phyloP scores from a whole-genome alignment of 768 basidiomycete genomes.

The Glaciozyma antarctica region DNA sequence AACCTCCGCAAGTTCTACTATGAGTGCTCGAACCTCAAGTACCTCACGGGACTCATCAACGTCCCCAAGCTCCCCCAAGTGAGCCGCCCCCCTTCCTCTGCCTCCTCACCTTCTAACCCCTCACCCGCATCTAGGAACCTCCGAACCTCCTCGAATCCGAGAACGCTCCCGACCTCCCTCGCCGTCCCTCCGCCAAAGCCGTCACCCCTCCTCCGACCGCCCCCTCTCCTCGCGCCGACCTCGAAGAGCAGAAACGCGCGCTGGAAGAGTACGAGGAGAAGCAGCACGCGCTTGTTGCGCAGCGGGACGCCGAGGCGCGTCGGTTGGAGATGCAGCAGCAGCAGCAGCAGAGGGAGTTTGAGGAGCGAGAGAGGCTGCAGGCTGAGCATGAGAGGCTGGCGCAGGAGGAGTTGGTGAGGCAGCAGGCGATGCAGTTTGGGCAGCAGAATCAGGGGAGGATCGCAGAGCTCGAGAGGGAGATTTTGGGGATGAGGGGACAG shows the following conservation, averaged over 20 bases:
- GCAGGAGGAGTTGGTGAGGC: conserved; percentile 63
- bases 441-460: conserved; percentile 56
- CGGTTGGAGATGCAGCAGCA: conserved; percentile 66
- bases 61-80: conserved; percentile 94
- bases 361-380: conserved; percentile 75
- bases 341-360: conserved; percentile 77
- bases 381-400: conserved; percentile 77
- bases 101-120: not conserved
- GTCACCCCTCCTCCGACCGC: conserved; percentile 61
- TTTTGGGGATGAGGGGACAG: conserved; percentile 87
- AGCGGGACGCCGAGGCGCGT: conserved; percentile 73
- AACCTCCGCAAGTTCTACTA: conserved; percentile 95
- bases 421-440: conserved; percentile 68
- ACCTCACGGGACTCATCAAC: conserved; percentile 92
- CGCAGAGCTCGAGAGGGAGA: conserved; percentile 75
- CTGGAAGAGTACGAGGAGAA: conserved; percentile 94
- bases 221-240: conserved; percentile 51
- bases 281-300: conserved; percentile 72
- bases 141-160: conserved; percentile 84
- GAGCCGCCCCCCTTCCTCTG: conserved; percentile 30
- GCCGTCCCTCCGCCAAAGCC: conserved; percentile 50
- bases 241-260: conserved; percentile 85
- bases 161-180: conserved; percentile 71
- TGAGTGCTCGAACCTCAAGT: conserved; percentile 97
- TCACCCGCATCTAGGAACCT: conserved; percentile 60